These are phyloP conservation scores for Trichoderma oligosporum DNA, from an alignment of 2,329 filamentous ascomycete species.

Conservation along the genomic window DNA sequence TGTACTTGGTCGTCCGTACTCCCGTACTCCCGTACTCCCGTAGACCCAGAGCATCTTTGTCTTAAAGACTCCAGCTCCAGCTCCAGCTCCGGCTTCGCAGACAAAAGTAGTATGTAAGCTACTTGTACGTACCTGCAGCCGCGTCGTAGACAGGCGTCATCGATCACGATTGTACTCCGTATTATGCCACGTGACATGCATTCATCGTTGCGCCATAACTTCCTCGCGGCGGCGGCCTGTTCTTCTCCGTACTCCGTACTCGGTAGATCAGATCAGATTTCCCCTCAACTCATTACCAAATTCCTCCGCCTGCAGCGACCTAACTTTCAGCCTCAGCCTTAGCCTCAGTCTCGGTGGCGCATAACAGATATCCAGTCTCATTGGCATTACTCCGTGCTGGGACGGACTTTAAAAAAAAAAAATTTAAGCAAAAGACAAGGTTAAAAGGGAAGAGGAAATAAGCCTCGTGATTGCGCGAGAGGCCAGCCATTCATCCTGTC, in stretches of 20 bases:
- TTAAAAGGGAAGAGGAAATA: not conserved
- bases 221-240: too few relatives aligned
- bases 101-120: not conserved
- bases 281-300: not conserved
- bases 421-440: not conserved
- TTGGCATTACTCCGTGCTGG: not conserved
- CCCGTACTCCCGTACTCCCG: too few relatives aligned
- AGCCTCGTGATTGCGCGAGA: not conserved
- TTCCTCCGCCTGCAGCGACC: not conserved
- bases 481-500: not conserved
- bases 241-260: not conserved
- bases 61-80: too few relatives aligned
- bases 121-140: constrained; percentile 4
- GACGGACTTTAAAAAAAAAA: too few relatives aligned
- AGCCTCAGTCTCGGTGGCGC: not conserved
- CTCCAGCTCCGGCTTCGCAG: not conserved
- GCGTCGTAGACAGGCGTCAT: not conserved
- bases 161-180: constrained; percentile 10
- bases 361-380: not conserved
- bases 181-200: constrained; percentile 12
- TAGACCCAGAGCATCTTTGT: too few relatives aligned
- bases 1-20: too few relatives aligned
- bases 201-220: not conserved
- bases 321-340: too few relatives aligned
- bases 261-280: not conserved